Conservation (phyloP, 2,329 filamentous ascomycete species). For the Hymenoscyphus fraxineus region DNA sequence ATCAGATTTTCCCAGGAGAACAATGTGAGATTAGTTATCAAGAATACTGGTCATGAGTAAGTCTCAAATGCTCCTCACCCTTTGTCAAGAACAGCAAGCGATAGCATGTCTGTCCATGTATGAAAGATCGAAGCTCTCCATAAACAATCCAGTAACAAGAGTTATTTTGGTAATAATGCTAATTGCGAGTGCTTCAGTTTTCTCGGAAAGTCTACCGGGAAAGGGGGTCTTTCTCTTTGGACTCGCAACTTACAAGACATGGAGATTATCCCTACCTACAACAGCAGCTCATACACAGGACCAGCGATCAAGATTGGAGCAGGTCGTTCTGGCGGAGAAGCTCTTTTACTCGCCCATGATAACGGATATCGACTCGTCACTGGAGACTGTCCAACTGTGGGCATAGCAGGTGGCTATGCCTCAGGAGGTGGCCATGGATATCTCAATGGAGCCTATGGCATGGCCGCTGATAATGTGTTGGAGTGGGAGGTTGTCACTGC, state of each 20-base stretch:
- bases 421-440: not conserved
- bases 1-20: conserved; percentile 34
- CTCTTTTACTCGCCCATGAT: not conserved
- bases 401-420: not conserved
- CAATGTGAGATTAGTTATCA: conserved; percentile 34
- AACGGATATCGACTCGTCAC: not conserved
- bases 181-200: conserved; percentile 38
- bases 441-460: not conserved
- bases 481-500: conserved; percentile 2
- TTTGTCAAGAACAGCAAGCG: not conserved
- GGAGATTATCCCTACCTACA: conserved; percentile 35
- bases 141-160: too few relatives aligned
- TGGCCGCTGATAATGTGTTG: not conserved
- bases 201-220: conserved; percentile 43
- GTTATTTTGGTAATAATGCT: not conserved
- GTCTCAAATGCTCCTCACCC: not conserved
- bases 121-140: too few relatives aligned
- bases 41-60: conserved; percentile 45
- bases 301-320: not conserved
- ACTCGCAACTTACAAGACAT: conserved; percentile 44
- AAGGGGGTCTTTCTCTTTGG: conserved; percentile 45
- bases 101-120: too few relatives aligned
- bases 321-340: not conserved
- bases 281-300: not conserved
- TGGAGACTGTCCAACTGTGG: not conserved